Conservation (phyloP, 331 rosid genomes). For the Pyracantha coccinea region DNA sequence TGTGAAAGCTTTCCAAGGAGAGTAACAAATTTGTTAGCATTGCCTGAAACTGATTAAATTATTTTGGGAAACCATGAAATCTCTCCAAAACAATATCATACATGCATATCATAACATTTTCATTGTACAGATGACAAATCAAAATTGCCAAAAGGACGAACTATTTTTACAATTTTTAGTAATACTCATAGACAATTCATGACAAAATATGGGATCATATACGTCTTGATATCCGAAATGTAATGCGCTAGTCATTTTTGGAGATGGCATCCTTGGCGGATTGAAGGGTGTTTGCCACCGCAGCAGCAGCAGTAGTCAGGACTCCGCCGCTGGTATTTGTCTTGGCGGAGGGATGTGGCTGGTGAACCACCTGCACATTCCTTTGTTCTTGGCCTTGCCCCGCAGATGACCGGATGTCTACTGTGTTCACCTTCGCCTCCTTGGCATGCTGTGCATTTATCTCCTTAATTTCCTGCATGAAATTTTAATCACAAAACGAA, state of each 20-base stretch:
- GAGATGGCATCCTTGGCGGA: constrained; percentile 55
- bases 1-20: background rate
- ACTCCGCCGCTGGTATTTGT: constrained; percentile 43
- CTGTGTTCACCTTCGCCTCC: constrained; percentile 42
- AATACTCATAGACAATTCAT: background rate
- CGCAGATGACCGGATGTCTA: constrained; percentile 42
- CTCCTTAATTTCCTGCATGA: constrained; percentile 20
- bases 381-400: constrained; percentile 36
- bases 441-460: constrained; percentile 11
- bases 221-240: too few species aligned
- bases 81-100: background rate
- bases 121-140: background rate
- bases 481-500: background rate
- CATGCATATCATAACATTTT: background rate
- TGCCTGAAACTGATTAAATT: background rate
- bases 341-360: constrained; percentile 15
- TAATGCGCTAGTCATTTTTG: constrained; percentile 11
- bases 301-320: constrained; percentile 43
- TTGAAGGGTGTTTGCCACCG: constrained; percentile 41
- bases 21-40: background rate
- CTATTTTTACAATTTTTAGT: background rate
- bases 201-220: background rate
- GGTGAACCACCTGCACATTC: constrained; percentile 52
- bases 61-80: background rate
- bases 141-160: background rate